These are phyloP conservation scores for Hypholoma fasciculare DNA, from an alignment of 768 basidiomycete species.

Conservation along the genomic window DNA sequence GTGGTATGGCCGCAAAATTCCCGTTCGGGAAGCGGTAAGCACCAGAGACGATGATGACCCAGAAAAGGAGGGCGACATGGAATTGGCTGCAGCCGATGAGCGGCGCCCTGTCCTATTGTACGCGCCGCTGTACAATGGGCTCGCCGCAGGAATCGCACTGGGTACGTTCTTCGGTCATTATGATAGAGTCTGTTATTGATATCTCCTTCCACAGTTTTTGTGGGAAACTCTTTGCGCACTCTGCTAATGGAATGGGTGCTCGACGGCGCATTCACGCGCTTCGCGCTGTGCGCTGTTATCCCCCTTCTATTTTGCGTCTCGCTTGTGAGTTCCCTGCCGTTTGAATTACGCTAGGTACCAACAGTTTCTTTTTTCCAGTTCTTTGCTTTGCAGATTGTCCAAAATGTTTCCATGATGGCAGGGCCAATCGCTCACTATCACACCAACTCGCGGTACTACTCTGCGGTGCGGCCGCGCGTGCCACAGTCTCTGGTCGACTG, in stretches of 20 bases:
- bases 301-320: constrained; percentile 79
- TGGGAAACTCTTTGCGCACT: constrained; percentile 62
- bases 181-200: constrained; percentile 26
- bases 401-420: constrained; percentile 69
- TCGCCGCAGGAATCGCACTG: constrained; percentile 56
- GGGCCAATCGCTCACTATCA: constrained; percentile 83
- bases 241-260: constrained; percentile 66
- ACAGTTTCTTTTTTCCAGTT: constrained; percentile 43
- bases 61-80: constrained; percentile 15
- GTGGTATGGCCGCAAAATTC: constrained; percentile 62
- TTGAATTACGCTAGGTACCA: constrained; percentile 26
- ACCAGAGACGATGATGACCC: constrained; percentile 2
- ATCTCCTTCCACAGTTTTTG: constrained; percentile 49
- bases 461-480: constrained; percentile 54
- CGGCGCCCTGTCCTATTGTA: constrained; percentile 42
- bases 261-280: constrained; percentile 60
- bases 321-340: constrained; percentile 36
- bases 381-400: constrained; percentile 71
- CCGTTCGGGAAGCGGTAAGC: constrained; percentile 14
- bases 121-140: constrained; percentile 70
- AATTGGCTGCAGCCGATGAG: constrained; percentile 25
- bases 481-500: constrained; percentile 48
- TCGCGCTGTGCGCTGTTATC: constrained; percentile 57
- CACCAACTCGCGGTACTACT: constrained; percentile 80
- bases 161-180: constrained; percentile 40